These are phyloP conservation scores for Saposhnikovia divaricata DNA, from an alignment of 129 eudicot species.

Conservation along the genomic window DNA sequence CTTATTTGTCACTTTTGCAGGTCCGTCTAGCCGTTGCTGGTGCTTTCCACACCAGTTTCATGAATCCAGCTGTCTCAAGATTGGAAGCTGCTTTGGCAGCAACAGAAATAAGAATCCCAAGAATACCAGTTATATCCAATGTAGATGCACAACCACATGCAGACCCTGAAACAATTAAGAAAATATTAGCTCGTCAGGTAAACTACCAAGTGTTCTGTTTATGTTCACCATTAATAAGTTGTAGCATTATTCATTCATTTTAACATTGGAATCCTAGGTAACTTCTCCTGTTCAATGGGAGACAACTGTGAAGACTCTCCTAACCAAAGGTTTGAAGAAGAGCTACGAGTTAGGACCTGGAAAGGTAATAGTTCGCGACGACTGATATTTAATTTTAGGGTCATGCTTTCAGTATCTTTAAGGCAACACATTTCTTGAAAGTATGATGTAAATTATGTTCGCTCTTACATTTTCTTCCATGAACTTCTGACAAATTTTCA, in stretches of 20 bases:
- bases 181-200: slow-evolving; percentile 90
- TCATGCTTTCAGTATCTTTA: neutral
- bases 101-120: slow-evolving; percentile 65
- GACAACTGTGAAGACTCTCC: slow-evolving; percentile 69
- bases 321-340: slow-evolving; percentile 59
- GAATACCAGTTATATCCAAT: slow-evolving; percentile 89
- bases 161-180: slow-evolving; percentile 79
- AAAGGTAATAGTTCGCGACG: slow-evolving; percentile 40
- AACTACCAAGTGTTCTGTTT: neutral
- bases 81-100: slow-evolving; percentile 85
- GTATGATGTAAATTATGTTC: neutral
- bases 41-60: slow-evolving; percentile 86
- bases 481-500: slow-evolving; percentile 22
- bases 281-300: slow-evolving; percentile 99
- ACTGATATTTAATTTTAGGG: neutral
- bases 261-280: slow-evolving; percentile 41
- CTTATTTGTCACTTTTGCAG: slow-evolving; percentile 20
- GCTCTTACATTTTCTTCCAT: slow-evolving; percentile 1
- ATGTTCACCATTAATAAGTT: neutral
- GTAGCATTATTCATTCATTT: neutral
- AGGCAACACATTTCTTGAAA: neutral
- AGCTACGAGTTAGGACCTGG: slow-evolving; percentile 97
- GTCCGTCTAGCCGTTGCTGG: slow-evolving; percentile 97
- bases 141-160: slow-evolving; percentile 96
- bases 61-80: slow-evolving; percentile 92